Evolutionary conservation across 208 protist genomes (phyloP).

Genomic region (Histomonas meleagridis): DNA sequence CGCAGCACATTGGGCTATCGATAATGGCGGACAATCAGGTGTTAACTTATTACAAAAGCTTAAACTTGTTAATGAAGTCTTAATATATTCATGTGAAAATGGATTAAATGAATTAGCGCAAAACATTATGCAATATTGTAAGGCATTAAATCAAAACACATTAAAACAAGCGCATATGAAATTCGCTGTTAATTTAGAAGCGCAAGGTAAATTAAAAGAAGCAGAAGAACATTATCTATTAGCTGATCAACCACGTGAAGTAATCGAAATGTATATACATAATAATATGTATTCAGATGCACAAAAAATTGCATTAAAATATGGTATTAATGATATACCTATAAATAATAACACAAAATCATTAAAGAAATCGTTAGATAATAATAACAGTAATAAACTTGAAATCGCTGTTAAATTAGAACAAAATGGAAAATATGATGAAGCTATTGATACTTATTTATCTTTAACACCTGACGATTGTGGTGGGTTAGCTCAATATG

Average conservation of each 20-base stretch:
- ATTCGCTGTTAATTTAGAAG: neutral
- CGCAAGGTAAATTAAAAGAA: neutral
- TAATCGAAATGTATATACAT: conserved; percentile 12
- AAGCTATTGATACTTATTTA: neutral
- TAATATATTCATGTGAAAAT: neutral
- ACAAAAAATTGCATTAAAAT: conserved; percentile 2
- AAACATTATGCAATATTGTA: neutral
- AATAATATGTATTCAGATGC: conserved; percentile 15
- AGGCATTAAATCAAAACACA: neutral
- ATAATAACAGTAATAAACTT: neutral
- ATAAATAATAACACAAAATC: neutral
- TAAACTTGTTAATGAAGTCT: neutral
- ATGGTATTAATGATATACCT: neutral
- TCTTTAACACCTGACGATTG: neutral
- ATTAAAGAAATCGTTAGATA: neutral
- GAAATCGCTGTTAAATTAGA: neutral
- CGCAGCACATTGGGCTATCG: neutral
- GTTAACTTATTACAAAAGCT: neutral
- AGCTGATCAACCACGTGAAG: conserved; percentile 1
- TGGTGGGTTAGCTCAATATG: neutral
- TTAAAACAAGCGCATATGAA: neutral
- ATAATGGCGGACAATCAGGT: neutral
- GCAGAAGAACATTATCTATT: conserved; percentile 9
- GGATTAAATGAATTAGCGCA: neutral
- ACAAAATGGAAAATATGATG: neutral